A percentile compares a stretch with the other conserved stretches of the same genome.
These are phyloP conservation scores for Colletotrichum truncatum DNA, from an alignment of 2,329 filamentous ascomycete species.

Conservation along the genomic window DNA sequence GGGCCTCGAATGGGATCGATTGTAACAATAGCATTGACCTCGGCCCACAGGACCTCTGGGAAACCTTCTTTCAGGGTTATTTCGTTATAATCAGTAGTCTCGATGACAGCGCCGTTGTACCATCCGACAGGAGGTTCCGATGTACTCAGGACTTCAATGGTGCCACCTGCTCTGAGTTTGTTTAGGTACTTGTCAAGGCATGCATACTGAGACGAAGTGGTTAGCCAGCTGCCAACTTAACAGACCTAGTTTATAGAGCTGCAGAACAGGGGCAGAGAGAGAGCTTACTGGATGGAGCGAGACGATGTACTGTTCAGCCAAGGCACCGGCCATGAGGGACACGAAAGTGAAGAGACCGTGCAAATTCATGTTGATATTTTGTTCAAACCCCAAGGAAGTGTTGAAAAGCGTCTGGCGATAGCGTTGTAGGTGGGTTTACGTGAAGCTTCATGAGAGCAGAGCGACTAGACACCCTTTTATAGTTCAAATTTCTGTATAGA, in stretches of 20 bases:
- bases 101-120: constrained; percentile 16
- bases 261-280: not conserved
- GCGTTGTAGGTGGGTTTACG: not conserved
- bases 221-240: not conserved
- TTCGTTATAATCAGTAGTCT: constrained; percentile 2
- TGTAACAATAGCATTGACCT: not conserved
- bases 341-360: not conserved
- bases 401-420: not conserved
- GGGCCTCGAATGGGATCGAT: not conserved
- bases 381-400: not conserved
- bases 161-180: not conserved
- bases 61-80: not conserved
- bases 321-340: not conserved
- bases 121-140: not conserved
- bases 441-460: not conserved
- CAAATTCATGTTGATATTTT: not conserved
- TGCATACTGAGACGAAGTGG: not conserved
- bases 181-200: constrained; percentile 6
- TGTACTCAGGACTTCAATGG: not conserved
- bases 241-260: not conserved
- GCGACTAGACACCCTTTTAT: no score
- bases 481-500: not conserved
- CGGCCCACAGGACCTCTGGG: constrained; percentile 3
- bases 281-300: constrained; percentile 7
- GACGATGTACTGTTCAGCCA: constrained; percentile 12